A percentile compares a stretch with the other conserved stretches of the same genome.
These are phyloP conservation scores for Galerina sulciceps DNA, from an alignment of 768 basidiomycete genomes.

Conservation along the genomic window DNA sequence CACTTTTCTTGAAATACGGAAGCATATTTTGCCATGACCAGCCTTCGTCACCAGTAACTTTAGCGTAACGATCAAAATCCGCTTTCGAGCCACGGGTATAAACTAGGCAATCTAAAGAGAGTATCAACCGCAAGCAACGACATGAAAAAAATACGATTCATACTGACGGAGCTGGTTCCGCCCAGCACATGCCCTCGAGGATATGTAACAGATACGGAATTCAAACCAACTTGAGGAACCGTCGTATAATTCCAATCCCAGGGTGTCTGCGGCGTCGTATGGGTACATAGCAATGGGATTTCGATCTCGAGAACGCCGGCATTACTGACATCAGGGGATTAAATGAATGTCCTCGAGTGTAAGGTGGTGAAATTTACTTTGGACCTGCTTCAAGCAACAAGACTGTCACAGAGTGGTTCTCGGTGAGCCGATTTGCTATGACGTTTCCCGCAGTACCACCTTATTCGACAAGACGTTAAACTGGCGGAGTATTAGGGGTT, in stretches of 20 bases:
- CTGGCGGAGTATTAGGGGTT: too few species aligned
- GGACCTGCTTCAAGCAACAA: conserved; percentile 59
- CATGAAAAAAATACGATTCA: neutral
- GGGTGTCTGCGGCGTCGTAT: conserved; percentile 19
- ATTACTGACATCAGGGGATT: conserved; percentile 6
- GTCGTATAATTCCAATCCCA: conserved; percentile 38
- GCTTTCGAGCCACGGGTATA: conserved; percentile 38
- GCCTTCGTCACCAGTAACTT: conserved; percentile 46
- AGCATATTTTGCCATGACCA: conserved; percentile 48
- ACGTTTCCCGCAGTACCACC: conserved; percentile 62
- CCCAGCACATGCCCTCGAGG: conserved; percentile 33
- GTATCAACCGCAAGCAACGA: conserved; percentile 2
- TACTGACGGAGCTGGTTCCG: conserved; percentile 31
- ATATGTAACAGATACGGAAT: conserved; percentile 22
- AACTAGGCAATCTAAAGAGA: conserved; percentile 25
- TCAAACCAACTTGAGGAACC: conserved; percentile 24
- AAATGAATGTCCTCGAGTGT: neutral
- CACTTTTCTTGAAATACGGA: conserved; percentile 31
- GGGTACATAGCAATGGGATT: conserved; percentile 14
- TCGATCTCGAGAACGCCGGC: conserved; percentile 17
- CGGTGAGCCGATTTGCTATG: conserved; percentile 58
- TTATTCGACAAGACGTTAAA: neutral
- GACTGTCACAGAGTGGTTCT: conserved; percentile 49
- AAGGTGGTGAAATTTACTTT: conserved; percentile 42
- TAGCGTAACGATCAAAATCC: conserved; percentile 61